A percentile compares a stretch with the other conserved stretches of the same genome.
phyloP scores from a whole-genome alignment of 2,329 filamentous ascomycete genomes.

The Microascus cirrosus region DNA sequence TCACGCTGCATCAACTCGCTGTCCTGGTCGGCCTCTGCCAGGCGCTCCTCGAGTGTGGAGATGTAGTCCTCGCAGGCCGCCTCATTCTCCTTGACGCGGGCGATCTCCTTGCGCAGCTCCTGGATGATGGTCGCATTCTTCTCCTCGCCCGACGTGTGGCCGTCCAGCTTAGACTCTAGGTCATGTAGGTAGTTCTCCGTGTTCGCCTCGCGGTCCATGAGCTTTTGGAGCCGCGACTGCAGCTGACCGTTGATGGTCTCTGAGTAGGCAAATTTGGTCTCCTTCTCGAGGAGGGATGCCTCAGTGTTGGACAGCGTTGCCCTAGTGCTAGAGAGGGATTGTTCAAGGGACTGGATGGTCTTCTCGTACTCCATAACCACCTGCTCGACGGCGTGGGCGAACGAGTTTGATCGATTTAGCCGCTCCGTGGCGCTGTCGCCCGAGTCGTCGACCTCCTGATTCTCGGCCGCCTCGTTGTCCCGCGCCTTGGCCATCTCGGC shows the following conservation, averaged over 20 bases:
- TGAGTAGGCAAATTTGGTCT: slow-evolving; percentile 84
- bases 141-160: slow-evolving; percentile 83
- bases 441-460: slow-evolving; percentile 41
- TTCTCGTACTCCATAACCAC: slow-evolving; percentile 97
- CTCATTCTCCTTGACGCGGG: slow-evolving; percentile 81
- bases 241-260: slow-evolving; percentile 89
- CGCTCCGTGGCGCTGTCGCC: slow-evolving; percentile 77
- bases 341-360: slow-evolving; percentile 88
- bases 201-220: slow-evolving; percentile 80
- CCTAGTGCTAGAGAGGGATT: slow-evolving; percentile 81
- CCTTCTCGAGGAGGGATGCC: slow-evolving; percentile 78
- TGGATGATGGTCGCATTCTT: slow-evolving; percentile 77
- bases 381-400: slow-evolving; percentile 90
- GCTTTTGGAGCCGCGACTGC: slow-evolving; percentile 80
- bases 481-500: slow-evolving; percentile 82
- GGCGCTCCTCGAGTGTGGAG: slow-evolving; percentile 85
- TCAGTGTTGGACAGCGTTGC: slow-evolving; percentile 75
- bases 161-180: slow-evolving; percentile 80
- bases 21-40: slow-evolving; percentile 93
- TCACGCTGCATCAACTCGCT: slow-evolving; percentile 95
- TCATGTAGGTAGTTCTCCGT: slow-evolving; percentile 92
- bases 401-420: slow-evolving; percentile 87
- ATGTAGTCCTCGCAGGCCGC: slow-evolving; percentile 91
- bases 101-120: slow-evolving; percentile 85
- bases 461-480: slow-evolving; percentile 35